Percentiles rank a stretch among this genome's conserved stretches.
phyloP scores from a whole-genome alignment of 306 rosid genomes.

The Pueraria montana region DNA sequence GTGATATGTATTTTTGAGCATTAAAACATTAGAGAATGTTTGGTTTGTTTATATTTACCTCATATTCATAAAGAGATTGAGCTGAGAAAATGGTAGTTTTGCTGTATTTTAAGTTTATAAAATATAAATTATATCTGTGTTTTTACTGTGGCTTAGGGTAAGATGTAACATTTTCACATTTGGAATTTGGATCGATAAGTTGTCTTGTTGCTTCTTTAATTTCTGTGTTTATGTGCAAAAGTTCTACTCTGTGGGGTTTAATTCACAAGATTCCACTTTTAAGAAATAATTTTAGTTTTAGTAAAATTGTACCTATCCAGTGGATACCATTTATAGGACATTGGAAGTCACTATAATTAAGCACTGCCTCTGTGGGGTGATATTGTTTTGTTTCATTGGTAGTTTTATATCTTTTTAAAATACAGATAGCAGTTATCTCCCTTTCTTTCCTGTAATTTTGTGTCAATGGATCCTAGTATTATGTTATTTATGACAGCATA shows the following conservation, averaged over 20 bases:
- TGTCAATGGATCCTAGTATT: background rate
- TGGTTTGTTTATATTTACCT: background rate
- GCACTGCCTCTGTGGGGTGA: background rate
- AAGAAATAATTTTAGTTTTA: slow-evolving; percentile 11
- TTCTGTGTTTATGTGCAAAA: no score
- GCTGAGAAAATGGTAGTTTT: no score
- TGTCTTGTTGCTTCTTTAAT: no score
- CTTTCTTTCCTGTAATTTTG: background rate
- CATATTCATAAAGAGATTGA: no score
- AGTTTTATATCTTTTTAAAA: background rate
- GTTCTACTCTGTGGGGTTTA: background rate
- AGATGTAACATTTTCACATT: no score
- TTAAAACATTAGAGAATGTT: background rate
- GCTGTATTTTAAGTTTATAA: no score
- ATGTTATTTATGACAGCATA: background rate
- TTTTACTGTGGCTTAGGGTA: no score
- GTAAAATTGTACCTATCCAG: background rate
- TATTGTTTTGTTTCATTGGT: background rate
- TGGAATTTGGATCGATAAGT: no score
- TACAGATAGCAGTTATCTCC: background rate
- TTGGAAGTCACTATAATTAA: background rate
- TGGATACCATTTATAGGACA: background rate
- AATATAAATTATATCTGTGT: no score
- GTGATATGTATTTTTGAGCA: background rate
- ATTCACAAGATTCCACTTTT: background rate